These are phyloP conservation scores for Cordyceps fumosorosea DNA, from an alignment of 2,329 filamentous ascomycete species.

Conservation along the genomic window DNA sequence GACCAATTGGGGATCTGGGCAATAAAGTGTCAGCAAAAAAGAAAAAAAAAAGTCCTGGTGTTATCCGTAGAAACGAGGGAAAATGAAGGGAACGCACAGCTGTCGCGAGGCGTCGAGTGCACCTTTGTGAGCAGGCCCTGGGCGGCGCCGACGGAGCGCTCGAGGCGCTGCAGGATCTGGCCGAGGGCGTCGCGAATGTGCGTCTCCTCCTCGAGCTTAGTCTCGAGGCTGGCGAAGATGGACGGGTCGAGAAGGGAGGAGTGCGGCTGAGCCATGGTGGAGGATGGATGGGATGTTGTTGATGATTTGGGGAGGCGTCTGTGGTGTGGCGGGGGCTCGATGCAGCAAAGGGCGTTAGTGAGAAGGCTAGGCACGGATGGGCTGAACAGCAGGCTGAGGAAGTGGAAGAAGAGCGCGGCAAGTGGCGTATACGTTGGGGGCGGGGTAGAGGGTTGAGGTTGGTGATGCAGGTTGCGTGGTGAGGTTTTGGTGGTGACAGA, in stretches of 20 bases:
- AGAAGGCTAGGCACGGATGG: too few relatives aligned
- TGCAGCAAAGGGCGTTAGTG: neutral
- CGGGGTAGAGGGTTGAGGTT: neutral
- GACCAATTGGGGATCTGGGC: constrained; percentile 60
- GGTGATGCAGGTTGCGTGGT: neutral
- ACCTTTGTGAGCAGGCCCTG: constrained; percentile 82
- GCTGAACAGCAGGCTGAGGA: neutral
- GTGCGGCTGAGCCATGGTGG: constrained; percentile 23
- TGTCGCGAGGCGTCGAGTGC: constrained; percentile 71
- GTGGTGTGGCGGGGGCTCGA: neutral
- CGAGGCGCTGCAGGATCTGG: constrained; percentile 73
- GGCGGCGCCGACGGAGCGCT: constrained; percentile 73
- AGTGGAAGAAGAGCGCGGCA: too few relatives aligned
- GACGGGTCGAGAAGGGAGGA: constrained; percentile 57
- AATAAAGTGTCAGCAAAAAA: neutral
- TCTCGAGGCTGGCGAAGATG: constrained; percentile 83
- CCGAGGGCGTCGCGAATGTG: constrained; percentile 76
- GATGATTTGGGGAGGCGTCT: neutral
- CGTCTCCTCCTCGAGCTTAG: constrained; percentile 82
- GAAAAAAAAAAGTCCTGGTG: too few relatives aligned
- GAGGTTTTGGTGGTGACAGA: neutral
- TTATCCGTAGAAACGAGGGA: neutral
- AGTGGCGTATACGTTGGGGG: neutral
- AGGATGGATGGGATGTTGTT: too few relatives aligned
- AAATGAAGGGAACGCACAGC: constrained; percentile 34